Conservation (phyloP, 805 yeast genomes). For the Metschnikowia kofuensis region DNA sequence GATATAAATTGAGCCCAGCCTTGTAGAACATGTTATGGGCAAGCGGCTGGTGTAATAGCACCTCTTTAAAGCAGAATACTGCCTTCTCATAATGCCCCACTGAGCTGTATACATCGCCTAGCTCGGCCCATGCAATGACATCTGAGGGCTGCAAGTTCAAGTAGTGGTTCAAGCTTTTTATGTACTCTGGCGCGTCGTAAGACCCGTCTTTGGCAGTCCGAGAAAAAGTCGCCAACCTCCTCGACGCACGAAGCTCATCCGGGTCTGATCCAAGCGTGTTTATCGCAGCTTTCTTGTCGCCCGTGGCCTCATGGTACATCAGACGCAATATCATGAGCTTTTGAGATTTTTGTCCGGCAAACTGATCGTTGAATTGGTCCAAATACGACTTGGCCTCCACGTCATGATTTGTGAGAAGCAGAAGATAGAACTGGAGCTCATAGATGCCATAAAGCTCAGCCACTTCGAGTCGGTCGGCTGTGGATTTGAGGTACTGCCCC, state of each 20-base stretch:
- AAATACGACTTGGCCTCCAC: constrained; percentile 66
- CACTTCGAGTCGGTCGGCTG: constrained; percentile 36
- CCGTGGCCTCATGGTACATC: constrained; percentile 54
- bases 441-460: constrained; percentile 52
- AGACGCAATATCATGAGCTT: constrained; percentile 55
- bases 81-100: constrained; percentile 67
- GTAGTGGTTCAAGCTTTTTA: constrained; percentile 51
- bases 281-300: constrained; percentile 30
- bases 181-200: constrained; percentile 36
- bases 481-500: constrained; percentile 27
- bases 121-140: constrained; percentile 72
- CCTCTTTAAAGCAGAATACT: constrained; percentile 65
- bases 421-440: constrained; percentile 70
- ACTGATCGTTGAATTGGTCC: constrained; percentile 64
- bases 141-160: constrained; percentile 72
- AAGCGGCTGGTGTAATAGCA: constrained; percentile 61
- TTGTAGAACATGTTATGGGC: constrained; percentile 66
- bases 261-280: constrained; percentile 26
- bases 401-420: constrained; percentile 60
- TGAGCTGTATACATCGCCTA: constrained; percentile 60
- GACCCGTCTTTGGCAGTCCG: constrained; percentile 20
- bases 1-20: constrained; percentile 47
- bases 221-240: constrained; percentile 36
- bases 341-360: constrained; percentile 55
- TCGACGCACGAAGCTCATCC: constrained; percentile 36